phyloP scores from a whole-genome alignment of 192 early-diverging fungal genomes.

The Pilaira anomala region DNA sequence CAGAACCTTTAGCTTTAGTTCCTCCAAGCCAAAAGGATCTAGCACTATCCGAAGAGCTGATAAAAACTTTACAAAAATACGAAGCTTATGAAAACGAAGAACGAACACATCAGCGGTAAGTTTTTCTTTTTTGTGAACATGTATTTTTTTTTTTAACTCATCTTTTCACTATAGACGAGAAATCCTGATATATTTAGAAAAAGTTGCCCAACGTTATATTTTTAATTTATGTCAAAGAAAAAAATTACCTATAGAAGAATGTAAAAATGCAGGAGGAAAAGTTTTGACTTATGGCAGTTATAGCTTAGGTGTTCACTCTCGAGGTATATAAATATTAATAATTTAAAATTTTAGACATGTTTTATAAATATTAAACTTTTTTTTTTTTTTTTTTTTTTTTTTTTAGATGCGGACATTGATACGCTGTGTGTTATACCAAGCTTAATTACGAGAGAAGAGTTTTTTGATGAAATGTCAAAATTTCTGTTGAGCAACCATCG shows the following conservation, averaged over 20 bases:
- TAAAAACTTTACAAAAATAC: constrained; percentile 44
- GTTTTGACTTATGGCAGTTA: constrained; percentile 71
- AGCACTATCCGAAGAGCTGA: constrained; percentile 39
- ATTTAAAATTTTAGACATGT: too few species aligned
- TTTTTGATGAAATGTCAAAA: constrained; percentile 58
- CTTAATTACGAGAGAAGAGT: constrained; percentile 58
- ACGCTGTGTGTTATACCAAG: constrained; percentile 66
- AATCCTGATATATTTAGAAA: constrained; percentile 42
- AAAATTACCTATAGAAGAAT: constrained; percentile 45
- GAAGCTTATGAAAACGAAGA: constrained; percentile 58
- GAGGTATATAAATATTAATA: constrained; percentile 19
- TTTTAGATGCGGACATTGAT: constrained; percentile 62
- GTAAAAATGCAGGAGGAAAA: constrained; percentile 54
- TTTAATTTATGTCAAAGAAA: constrained; percentile 33
- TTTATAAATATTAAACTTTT: too few species aligned
- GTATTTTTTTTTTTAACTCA: background rate
- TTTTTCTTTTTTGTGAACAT: background rate
- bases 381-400: background rate
- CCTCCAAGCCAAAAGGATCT: constrained; percentile 41
- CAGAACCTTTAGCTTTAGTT: constrained; percentile 36
- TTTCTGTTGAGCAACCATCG: constrained; percentile 10
- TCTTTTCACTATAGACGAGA: constrained; percentile 2
- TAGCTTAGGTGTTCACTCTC: constrained; percentile 64
- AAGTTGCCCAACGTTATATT: constrained; percentile 56
- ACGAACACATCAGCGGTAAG: constrained; percentile 51